Evolutionary conservation across 2,329 filamentous ascomycete species (phyloP).

Genomic region (Colletotrichum ledebouriae): DNA sequence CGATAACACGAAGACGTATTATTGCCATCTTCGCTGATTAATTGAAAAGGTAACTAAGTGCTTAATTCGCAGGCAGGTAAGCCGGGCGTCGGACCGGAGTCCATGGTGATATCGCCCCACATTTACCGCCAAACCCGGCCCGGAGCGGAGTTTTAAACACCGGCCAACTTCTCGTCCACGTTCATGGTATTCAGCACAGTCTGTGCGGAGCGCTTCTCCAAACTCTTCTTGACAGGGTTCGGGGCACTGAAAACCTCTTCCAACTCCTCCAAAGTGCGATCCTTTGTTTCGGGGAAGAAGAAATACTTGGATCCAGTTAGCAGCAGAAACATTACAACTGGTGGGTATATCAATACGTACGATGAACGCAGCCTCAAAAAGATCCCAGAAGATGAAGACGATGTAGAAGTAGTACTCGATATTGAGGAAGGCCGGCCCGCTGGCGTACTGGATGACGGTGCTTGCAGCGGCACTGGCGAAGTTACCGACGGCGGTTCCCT

Average conservation of each 20-base stretch:
- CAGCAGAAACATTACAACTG: background rate
- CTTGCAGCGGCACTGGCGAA: conserved; percentile 55
- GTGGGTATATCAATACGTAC: background rate
- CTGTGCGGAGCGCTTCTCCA: conserved; percentile 57
- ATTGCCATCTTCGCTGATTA: background rate
- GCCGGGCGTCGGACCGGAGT: conserved; percentile 3
- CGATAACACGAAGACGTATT: background rate
- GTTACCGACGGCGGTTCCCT: conserved; percentile 60
- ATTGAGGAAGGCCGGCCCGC: conserved; percentile 57
- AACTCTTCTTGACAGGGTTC: conserved; percentile 59
- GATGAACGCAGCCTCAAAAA: conserved; percentile 57
- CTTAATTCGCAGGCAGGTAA: background rate
- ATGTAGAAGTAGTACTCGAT: conserved; percentile 61
- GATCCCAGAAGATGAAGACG: conserved; percentile 61
- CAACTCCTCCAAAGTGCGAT: conserved; percentile 65
- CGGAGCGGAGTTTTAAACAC: conserved; percentile 45
- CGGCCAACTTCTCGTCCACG: conserved; percentile 48
- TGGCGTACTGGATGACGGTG: conserved; percentile 59
- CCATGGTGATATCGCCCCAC: conserved; percentile 19
- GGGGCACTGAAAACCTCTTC: conserved; percentile 62
- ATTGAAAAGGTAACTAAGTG: background rate
- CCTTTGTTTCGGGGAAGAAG: conserved; percentile 63
- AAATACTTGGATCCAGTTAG: conserved; percentile 53
- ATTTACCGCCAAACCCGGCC: conserved; percentile 18
- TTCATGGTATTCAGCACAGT: conserved; percentile 53